Percentiles rank a stretch among this genome's conserved stretches.
Conservation (phyloP, 495 filamentous ascomycete genomes). For the Annulohypoxylon moriforme region DNA sequence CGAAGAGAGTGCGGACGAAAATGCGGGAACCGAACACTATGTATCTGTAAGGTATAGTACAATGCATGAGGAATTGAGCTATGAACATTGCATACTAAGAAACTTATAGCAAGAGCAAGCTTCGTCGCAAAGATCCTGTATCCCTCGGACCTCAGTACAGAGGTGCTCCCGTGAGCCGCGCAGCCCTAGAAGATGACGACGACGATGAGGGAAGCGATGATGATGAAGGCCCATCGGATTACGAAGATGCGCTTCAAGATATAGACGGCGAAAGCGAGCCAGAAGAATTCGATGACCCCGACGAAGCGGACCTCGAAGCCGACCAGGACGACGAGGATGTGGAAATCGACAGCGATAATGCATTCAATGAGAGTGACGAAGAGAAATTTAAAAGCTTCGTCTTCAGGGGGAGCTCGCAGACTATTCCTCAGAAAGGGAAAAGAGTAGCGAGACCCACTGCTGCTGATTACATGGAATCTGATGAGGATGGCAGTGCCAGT, state of each 20-base stretch:
- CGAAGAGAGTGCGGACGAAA: slow-evolving; percentile 63
- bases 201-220: slow-evolving; percentile 53
- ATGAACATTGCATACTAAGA: slow-evolving; percentile 5
- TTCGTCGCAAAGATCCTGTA: slow-evolving; percentile 75
- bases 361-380: slow-evolving; percentile 68
- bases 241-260: slow-evolving; percentile 44
- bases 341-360: slow-evolving; percentile 73
- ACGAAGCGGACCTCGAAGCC: slow-evolving; percentile 59
- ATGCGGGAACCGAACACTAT: slow-evolving; percentile 83
- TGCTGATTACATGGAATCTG: slow-evolving; percentile 64
- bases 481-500: slow-evolving; percentile 49
- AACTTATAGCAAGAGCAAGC: slow-evolving; percentile 77
- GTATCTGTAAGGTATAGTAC: slow-evolving; percentile 74
- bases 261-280: slow-evolving; percentile 46
- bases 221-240: slow-evolving; percentile 25
- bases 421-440: slow-evolving; percentile 44
- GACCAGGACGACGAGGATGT: slow-evolving; percentile 60
- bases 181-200: slow-evolving; percentile 66
- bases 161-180: slow-evolving; percentile 80
- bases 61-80: neutral
- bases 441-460: slow-evolving; percentile 56
- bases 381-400: slow-evolving; percentile 66
- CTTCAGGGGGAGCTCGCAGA: slow-evolving; percentile 65
- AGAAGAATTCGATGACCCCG: slow-evolving; percentile 60
- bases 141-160: slow-evolving; percentile 83